phyloP scores from a whole-genome alignment of 768 basidiomycete genomes.

The Rhodotorula graminis region DNA sequence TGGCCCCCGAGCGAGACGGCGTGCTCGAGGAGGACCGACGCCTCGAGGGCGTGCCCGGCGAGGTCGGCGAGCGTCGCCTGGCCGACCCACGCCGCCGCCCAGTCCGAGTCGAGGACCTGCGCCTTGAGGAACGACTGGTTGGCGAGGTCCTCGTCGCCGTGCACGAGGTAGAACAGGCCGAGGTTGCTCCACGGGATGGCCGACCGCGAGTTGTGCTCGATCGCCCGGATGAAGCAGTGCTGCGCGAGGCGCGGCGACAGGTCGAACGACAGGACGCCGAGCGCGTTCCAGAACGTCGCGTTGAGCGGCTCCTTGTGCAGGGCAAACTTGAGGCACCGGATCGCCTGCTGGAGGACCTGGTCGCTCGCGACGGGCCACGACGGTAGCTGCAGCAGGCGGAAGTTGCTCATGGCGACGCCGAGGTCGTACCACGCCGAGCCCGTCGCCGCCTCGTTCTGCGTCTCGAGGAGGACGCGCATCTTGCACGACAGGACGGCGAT shows the following conservation, averaged over 20 bases:
- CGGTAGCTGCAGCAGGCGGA: constrained; percentile 44
- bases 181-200: constrained; percentile 77
- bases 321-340: constrained; percentile 63
- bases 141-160: constrained; percentile 74
- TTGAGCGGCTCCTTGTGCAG: constrained; percentile 68
- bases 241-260: constrained; percentile 70
- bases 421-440: constrained; percentile 73
- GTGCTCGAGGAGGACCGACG: constrained; percentile 55
- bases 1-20: constrained; percentile 59
- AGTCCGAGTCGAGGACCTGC: constrained; percentile 87
- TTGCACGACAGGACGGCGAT: constrained; percentile 43
- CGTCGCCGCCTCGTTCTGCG: constrained; percentile 53
- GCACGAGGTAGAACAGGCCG: constrained; percentile 75
- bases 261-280: constrained; percentile 68
- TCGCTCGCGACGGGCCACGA: constrained; percentile 42
- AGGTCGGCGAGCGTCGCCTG: constrained; percentile 42
- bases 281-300: constrained; percentile 70
- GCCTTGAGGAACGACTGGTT: constrained; percentile 79
- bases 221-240: constrained; percentile 81
- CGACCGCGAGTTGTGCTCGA: constrained; percentile 80
- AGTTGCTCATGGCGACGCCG: constrained; percentile 58
- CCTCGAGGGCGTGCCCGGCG: constrained; percentile 33
- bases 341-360: constrained; percentile 51
- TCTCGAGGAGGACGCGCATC: constrained; percentile 45
- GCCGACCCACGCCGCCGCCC: constrained; percentile 77